A percentile compares a stretch with the other conserved stretches of the same genome.
Evolutionary conservation across 73 alveolate species (phyloP).

Genomic region (Tetrahymena elliotti): DNA sequence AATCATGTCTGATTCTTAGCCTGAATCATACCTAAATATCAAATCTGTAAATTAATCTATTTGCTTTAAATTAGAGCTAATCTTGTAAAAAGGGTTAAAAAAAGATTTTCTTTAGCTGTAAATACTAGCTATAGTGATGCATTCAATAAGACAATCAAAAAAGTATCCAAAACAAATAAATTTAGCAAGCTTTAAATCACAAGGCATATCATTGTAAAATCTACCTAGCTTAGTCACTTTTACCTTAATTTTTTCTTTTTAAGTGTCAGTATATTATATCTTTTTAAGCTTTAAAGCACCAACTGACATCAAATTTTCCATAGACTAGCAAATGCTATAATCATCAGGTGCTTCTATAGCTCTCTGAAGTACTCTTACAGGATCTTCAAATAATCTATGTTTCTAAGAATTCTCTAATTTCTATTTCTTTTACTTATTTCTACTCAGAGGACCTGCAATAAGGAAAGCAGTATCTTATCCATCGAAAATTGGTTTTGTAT

Average conservation of each 20-base stretch:
- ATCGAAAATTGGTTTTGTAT: not conserved
- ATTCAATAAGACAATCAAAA: not conserved
- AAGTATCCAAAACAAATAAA: not conserved
- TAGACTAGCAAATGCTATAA: not conserved
- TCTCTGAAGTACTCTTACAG: not conserved
- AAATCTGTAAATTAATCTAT: not conserved
- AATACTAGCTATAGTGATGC: not conserved
- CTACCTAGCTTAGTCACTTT: not conserved
- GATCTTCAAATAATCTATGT: not conserved
- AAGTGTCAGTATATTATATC: not conserved
- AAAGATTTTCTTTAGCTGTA: not conserved
- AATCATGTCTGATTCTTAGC: not conserved
- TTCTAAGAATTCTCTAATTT: not conserved
- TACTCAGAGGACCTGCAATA: not conserved
- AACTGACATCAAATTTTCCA: not conserved
- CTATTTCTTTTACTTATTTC: not conserved
- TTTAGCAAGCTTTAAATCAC: not conserved
- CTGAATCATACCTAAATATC: not conserved
- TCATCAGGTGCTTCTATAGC: not conserved
- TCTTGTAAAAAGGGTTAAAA: not conserved
- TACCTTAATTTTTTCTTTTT: not conserved
- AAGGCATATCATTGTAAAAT: not conserved
- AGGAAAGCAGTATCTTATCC: not conserved
- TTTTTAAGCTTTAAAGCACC: not conserved
- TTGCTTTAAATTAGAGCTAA: not conserved